Conservation (phyloP, 345 rosid species). For the Salix exigua region DNA sequence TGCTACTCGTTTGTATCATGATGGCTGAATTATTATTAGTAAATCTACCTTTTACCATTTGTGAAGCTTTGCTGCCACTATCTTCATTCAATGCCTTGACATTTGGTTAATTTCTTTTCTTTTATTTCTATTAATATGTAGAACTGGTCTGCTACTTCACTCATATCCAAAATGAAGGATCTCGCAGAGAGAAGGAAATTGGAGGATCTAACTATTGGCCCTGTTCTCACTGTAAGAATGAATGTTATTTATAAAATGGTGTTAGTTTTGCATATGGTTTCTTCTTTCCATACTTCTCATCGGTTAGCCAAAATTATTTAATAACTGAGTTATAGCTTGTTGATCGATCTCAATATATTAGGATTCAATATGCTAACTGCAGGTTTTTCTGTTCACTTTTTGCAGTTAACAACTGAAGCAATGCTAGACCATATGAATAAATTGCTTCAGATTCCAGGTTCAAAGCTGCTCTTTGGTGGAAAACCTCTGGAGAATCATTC, state of each 20-base stretch:
- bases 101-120: not conserved
- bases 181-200: constrained; percentile 87
- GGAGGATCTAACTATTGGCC: constrained; percentile 87
- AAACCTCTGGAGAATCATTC: constrained; percentile 69
- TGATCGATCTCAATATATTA: not conserved
- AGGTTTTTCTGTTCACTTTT: not conserved
- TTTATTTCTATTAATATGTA: constrained; percentile 20
- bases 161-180: constrained; percentile 63
- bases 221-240: constrained; percentile 86
- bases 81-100: not conserved
- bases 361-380: not conserved
- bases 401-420: constrained; percentile 80
- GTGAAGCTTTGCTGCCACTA: not conserved
- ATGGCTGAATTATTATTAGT: not conserved
- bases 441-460: constrained; percentile 74
- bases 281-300: not conserved
- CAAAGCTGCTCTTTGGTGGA: constrained; percentile 90
- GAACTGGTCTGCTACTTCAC: constrained; percentile 75
- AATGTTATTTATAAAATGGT: not conserved
- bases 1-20: not conserved
- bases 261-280: not conserved
- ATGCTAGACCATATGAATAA: constrained; percentile 78
- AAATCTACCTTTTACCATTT: not conserved
- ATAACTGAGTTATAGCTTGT: not conserved
- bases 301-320: not conserved